Evolutionary conservation across 148 eudicot species (phyloP).

Genomic region (Rhododendron molle): DNA sequence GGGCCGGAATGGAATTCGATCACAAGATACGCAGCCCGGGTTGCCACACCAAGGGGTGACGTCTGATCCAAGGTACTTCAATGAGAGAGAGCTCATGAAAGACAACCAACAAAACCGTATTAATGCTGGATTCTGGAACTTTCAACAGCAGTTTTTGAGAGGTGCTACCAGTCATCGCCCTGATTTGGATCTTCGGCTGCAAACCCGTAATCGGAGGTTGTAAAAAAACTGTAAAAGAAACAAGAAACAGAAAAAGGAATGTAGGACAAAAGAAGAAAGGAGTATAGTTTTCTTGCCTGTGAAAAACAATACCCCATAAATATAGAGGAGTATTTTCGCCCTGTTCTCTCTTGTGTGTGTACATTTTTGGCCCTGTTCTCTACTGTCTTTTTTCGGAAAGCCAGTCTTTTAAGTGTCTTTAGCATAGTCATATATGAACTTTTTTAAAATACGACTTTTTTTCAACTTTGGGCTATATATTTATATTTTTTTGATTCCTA

Average conservation of each 20-base stretch:
- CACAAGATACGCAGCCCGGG: not conserved
- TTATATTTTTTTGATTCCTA: no score
- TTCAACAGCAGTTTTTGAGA: not conserved
- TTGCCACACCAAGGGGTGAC: not conserved
- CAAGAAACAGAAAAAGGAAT: not conserved
- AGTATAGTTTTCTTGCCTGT: not conserved
- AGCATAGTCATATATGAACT: no score
- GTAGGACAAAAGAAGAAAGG: not conserved
- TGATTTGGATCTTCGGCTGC: constrained; percentile 10
- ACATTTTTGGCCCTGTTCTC: no score
- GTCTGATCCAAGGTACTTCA: not conserved
- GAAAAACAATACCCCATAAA: not conserved
- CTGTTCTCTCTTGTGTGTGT: not conserved
- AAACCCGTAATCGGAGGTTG: not conserved
- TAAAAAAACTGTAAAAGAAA: not conserved
- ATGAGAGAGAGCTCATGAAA: not conserved
- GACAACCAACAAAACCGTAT: not conserved
- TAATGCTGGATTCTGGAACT: not conserved
- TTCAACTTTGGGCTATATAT: no score
- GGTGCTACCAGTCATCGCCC: not conserved
- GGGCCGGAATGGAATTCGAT: not conserved
- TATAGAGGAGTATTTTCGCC: not conserved
- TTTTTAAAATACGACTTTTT: no score
- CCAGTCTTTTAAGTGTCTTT: no score
- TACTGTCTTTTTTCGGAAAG: no score